A percentile compares a stretch with the other conserved stretches of the same genome.
Conservation (phyloP, 768 basidiomycete species). For the Lactifluus rugatus region DNA sequence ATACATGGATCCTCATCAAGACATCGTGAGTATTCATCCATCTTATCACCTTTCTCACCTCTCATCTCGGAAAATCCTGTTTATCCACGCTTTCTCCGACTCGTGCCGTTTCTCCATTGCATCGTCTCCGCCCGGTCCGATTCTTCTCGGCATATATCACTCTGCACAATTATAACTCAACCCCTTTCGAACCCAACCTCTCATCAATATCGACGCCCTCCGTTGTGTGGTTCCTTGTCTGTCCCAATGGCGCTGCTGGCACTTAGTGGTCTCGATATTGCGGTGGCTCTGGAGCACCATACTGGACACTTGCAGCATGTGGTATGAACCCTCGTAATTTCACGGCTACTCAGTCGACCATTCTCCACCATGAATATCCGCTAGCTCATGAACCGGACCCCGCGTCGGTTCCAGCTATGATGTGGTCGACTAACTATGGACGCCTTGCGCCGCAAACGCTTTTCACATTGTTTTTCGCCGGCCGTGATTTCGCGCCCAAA, state of each 20-base stretch:
- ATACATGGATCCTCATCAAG: constrained; percentile 95
- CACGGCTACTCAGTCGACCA: constrained; percentile 74
- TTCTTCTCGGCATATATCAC: neutral
- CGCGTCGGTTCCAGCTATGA: constrained; percentile 77
- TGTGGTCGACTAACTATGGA: constrained; percentile 95
- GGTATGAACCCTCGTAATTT: constrained; percentile 83
- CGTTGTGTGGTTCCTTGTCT: too few species aligned
- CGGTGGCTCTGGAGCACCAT: constrained; percentile 90
- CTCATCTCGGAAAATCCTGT: neutral
- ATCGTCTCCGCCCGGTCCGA: neutral
- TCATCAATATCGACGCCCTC: too few species aligned
- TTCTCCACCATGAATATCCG: constrained; percentile 87
- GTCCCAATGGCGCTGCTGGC: too few species aligned
- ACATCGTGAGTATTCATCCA: constrained; percentile 51
- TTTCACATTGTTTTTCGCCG: constrained; percentile 93
- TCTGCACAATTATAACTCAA: neutral
- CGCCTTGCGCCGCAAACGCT: constrained; percentile 80
- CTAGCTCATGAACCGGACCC: constrained; percentile 53
- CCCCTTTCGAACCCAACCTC: too few species aligned
- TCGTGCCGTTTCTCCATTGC: neutral
- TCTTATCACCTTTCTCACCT: neutral
- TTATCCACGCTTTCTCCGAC: neutral
- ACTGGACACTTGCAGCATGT: constrained; percentile 86
- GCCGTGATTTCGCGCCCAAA: constrained; percentile 79
- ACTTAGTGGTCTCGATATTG: constrained; percentile 91